A percentile compares a stretch with the other conserved stretches of the same genome.
phyloP scores from a whole-genome alignment of 2,329 filamentous ascomycete species.

The Colletotrichum nymphaeae region DNA sequence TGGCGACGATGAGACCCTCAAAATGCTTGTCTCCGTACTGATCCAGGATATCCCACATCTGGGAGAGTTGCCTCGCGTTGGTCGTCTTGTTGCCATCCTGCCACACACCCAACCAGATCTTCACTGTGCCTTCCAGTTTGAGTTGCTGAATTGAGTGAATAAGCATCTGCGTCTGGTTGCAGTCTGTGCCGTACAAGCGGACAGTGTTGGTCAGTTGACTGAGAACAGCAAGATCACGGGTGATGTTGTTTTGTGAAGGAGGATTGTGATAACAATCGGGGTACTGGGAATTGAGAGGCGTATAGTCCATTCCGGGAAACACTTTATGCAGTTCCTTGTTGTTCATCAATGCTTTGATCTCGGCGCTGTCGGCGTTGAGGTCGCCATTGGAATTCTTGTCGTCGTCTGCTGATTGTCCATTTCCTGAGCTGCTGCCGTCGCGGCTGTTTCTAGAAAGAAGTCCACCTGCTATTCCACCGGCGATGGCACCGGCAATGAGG shows the following conservation, averaged over 20 bases:
- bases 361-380: conserved; percentile 76
- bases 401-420: conserved; percentile 64
- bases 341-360: conserved; percentile 85
- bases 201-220: conserved; percentile 90
- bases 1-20: conserved; percentile 84
- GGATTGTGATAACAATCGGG: conserved; percentile 82
- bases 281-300: conserved; percentile 90
- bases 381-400: conserved; percentile 75
- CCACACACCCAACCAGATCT: conserved; percentile 96
- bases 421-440: conserved; percentile 41
- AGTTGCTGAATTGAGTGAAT: conserved; percentile 83
- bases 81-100: conserved; percentile 86
- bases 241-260: conserved; percentile 94
- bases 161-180: conserved; percentile 96
- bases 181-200: conserved; percentile 93
- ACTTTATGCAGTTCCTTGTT: conserved; percentile 89
- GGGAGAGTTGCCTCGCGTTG: conserved; percentile 81
- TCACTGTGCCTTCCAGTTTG: conserved; percentile 77
- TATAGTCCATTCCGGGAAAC: conserved; percentile 96
- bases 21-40: conserved; percentile 76
- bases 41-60: conserved; percentile 88
- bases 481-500: conserved; percentile 74
- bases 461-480: conserved; percentile 80
- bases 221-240: conserved; percentile 88
- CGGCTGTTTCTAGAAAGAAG: conserved; percentile 69